phyloP scores from a whole-genome alignment of 2,329 filamentous ascomycete species.

The Ascosphaera aggregata region DNA sequence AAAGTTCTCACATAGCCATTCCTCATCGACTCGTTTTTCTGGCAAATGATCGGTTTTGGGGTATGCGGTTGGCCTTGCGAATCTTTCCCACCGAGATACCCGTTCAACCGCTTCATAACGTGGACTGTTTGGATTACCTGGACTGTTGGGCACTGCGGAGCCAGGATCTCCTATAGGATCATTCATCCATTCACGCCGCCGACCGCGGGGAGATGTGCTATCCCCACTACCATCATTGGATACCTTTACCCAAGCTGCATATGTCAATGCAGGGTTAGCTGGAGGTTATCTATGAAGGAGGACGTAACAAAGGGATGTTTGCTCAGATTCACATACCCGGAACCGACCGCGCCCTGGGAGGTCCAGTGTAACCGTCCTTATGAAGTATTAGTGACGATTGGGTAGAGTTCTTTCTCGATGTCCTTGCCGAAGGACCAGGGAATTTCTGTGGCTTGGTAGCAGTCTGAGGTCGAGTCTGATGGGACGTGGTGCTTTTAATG shows the following conservation, averaged over 20 bases:
- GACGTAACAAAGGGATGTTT: too few species aligned
- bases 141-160: too few species aligned
- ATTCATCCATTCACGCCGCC: too few species aligned
- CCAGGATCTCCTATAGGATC: too few species aligned
- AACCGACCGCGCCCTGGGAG: background rate
- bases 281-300: background rate
- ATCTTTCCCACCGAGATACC: constrained; percentile 24
- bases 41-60: constrained; percentile 14
- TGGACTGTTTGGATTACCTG: background rate
- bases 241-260: too few species aligned
- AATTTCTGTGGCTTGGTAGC: background rate
- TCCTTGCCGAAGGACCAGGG: background rate
- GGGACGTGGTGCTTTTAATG: background rate
- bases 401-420: background rate
- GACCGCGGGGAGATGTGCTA: too few species aligned
- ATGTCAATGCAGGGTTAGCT: background rate
- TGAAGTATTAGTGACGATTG: background rate
- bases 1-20: constrained; percentile 23
- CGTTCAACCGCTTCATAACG: background rate
- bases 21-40: constrained; percentile 19
- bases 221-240: too few species aligned
- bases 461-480: background rate
- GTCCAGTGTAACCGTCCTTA: background rate
- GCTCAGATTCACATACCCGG: constrained; percentile 1
- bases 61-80: constrained; percentile 20